Conservation (phyloP, 768 basidiomycete species). For the Pleurotus pulmonarius region DNA sequence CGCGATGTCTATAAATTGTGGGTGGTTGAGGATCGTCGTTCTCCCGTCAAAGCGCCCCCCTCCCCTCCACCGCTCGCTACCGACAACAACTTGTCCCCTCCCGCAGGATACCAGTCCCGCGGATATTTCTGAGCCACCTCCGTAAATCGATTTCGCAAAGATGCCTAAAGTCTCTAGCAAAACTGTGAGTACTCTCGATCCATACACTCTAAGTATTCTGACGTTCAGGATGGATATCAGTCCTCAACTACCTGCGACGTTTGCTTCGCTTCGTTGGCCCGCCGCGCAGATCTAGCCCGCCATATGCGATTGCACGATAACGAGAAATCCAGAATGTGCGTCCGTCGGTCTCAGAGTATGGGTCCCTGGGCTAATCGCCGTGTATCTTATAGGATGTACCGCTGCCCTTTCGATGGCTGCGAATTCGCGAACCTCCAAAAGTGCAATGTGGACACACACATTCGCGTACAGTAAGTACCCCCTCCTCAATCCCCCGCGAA, state of each 20-base stretch:
- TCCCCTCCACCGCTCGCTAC: not conserved
- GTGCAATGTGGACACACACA: constrained; percentile 29
- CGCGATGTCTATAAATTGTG: constrained; percentile 5
- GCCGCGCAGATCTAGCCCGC: constrained; percentile 16
- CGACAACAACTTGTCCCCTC: too few relatives aligned
- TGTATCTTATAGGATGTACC: constrained; percentile 19
- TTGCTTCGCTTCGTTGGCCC: constrained; percentile 14
- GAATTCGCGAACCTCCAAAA: constrained; percentile 24
- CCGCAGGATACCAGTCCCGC: not conserved
- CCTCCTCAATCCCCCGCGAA: not conserved
- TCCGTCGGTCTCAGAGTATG: not conserved
- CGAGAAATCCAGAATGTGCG: constrained; percentile 12
- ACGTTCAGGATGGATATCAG: not conserved
- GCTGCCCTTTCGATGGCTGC: constrained; percentile 23
- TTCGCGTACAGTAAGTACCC: constrained; percentile 23
- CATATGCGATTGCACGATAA: constrained; percentile 17
- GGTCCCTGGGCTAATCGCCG: not conserved
- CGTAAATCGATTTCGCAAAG: not conserved
- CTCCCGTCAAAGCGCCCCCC: constrained; percentile 2
- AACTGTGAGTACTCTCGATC: constrained; percentile 1
- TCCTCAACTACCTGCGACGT: constrained; percentile 5
- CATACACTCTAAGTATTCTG: not conserved
- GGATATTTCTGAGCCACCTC: not conserved
- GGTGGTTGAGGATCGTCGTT: not conserved
- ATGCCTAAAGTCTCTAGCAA: constrained; percentile 4